Conservation (phyloP, 2,329 filamentous ascomycete species). For the Scytalidium lignicola region DNA sequence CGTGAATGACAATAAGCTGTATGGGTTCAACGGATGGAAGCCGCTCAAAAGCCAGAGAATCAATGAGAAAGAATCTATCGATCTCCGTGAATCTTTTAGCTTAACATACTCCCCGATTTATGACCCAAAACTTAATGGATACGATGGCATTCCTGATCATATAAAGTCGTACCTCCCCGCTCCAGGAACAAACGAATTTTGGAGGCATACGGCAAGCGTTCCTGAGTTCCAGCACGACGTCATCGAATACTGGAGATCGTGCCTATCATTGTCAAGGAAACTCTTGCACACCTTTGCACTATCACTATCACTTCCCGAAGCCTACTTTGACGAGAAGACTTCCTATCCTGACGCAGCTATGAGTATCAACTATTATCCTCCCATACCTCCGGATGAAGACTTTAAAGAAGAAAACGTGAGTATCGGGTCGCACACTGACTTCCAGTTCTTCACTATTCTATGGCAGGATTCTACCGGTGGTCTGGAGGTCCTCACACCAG, state of each 20-base stretch:
- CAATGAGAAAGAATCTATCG: not conserved
- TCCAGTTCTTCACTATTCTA: constrained; percentile 40
- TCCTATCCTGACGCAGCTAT: constrained; percentile 38
- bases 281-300: constrained; percentile 47
- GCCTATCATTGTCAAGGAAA: constrained; percentile 41
- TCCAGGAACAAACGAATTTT: constrained; percentile 38
- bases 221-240: constrained; percentile 39
- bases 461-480: constrained; percentile 36
- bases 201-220: constrained; percentile 39
- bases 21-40: not conserved
- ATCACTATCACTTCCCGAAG: constrained; percentile 43
- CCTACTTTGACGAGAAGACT: constrained; percentile 46
- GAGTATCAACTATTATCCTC: constrained; percentile 36
- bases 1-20: too few relatives aligned
- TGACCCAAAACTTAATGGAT: constrained; percentile 36
- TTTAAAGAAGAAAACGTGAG: constrained; percentile 12
- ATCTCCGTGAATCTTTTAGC: constrained; percentile 6
- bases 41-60: not conserved
- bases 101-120: constrained; percentile 45
- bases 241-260: constrained; percentile 38
- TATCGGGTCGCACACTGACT: constrained; percentile 38
- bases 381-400: constrained; percentile 17
- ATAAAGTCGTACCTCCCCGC: constrained; percentile 32
- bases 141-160: constrained; percentile 34
- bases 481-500: constrained; percentile 32